Base-by-base conservation (phyloP, 1,284 basidiomycete genomes). In the Psilocybe mexicana region DNA sequence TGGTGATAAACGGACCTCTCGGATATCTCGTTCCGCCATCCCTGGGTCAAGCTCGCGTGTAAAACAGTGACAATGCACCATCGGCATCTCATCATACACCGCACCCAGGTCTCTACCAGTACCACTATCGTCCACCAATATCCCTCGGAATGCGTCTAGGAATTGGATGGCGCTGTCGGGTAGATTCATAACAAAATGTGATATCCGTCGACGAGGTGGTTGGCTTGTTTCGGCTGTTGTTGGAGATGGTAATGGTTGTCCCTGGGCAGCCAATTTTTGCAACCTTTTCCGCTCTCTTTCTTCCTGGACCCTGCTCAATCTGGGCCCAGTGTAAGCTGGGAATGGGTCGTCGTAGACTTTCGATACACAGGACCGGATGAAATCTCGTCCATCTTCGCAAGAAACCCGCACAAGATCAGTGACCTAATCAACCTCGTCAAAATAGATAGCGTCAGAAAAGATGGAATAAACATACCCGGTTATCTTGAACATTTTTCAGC, bases 11-110 rank as follows among this genome's bases (percentile, higher is more conserved):
- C 88, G 65, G 67, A 96, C 95, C 80, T 87, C 74, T 61, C 80
- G 82, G 67, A 98, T 94, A 72, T 98, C 94, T 56, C 63, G 72
- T 67, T 86, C 80, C 4, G 93, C 93, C 45, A 75, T 77, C 23
- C 81, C 83, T 38, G 69, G 72, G 53, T 94, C 92, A n/a, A 87
- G 68, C 70, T 95, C 92, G 61, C 94, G 88, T 40, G 94, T 95
- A 73, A 99, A 99, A 76, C 95, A 98, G 72, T 99, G 92, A 61
- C 94, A 96, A 70, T 99, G 97, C 6, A 99, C 82, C 80, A 94
- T 85, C 0, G 97, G 96, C 85, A 94, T 87, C 56, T 83, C 67
- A n/a, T 76, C 72, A 72, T 89, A 90, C 60, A 80, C 54, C 42
- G 67, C 65, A 55, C 67, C 63, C 60, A 76, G 59, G 61, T 72